Base-by-base conservation (phyloP, 2,329 filamentous ascomycete species). In the Sphaerulina vaccinii region DNA sequence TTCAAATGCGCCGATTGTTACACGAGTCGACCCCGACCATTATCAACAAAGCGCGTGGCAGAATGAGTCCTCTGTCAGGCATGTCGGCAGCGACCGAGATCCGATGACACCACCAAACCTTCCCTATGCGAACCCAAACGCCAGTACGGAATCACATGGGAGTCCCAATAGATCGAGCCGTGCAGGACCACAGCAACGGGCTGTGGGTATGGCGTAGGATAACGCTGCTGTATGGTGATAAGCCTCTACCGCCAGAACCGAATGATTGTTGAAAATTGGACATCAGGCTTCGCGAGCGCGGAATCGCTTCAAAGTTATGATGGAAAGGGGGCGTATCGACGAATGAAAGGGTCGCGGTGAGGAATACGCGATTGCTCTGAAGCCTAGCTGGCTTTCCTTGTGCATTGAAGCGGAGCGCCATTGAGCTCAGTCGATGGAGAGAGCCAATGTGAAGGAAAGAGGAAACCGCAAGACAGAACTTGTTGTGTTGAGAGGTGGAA, bases 1-100 rank as follows among this genome's bases (percentile, higher is more conserved):
- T 8, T 52, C 76, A 35, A 75, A 83, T 36, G 80, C 57, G 5
- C 73, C 78, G 32, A 75, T 83, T 36, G 80, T 84, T 29, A 86
- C 83, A 74, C 65, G 87, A 51, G 89, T 96, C 46, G 91, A 96
- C 67, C 89, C 87, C n/a, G 92, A 97, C 66, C 88, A 88, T 4
- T 81, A 87, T 18, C 80, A 84, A 65, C 77, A 79, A 29, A 72
- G 73, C 46, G 80, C 88, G 4, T 90, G 86, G 84, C 86, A 90
- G 63, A 87, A 89, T 66, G 90, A 95, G 70, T 86, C 83, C 59
- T 90, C 87, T 42, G 90, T 92, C 35, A 83, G 90, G 42, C 87
- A 91, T 52, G 83, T 95, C 6, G 68, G 59, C 5, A 58, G 64
- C 21, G 71, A 70, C 19, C 52, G 56, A 15, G 59, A 58, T 40